Evolutionary conservation across 202 grass and related monocot genomes (phyloP).

Genomic region (Digitaria exilis): DNA sequence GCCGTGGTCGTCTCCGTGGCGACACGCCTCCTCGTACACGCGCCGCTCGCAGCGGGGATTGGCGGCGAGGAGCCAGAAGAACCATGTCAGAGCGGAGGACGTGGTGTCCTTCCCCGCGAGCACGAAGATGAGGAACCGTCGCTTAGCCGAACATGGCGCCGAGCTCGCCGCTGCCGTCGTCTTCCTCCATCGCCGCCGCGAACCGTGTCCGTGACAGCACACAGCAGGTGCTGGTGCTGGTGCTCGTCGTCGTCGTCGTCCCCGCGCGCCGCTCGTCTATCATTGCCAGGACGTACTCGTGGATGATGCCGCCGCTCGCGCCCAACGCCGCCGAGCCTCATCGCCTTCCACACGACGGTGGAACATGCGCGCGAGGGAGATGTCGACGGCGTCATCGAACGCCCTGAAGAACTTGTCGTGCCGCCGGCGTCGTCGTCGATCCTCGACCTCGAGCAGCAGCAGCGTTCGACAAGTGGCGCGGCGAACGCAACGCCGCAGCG

Average conservation of each 20-base stretch:
- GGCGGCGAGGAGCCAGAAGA: conserved; percentile 67
- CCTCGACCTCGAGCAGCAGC: background rate
- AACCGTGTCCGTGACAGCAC: too few species aligned
- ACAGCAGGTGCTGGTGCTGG: conserved; percentile 54
- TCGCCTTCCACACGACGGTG: conserved; percentile 47
- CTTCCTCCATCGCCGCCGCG: conserved; percentile 48
- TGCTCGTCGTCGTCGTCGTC: background rate
- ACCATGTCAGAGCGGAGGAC: conserved; percentile 52
- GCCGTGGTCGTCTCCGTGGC: too few species aligned
- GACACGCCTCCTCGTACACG: too few species aligned
- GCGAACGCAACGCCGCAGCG: conserved; percentile 52
- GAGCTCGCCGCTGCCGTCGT: conserved; percentile 37
- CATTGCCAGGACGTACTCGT: conserved; percentile 57
- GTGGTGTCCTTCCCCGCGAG: conserved; percentile 53
- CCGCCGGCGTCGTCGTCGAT: background rate
- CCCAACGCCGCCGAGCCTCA: conserved; percentile 46
- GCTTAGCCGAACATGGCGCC: conserved; percentile 49
- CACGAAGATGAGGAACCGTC: conserved; percentile 61
- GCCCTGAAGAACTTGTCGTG: conserved; percentile 55
- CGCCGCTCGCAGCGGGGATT: conserved; percentile 49
- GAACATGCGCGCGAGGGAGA: conserved; percentile 61
- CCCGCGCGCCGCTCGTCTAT: conserved; percentile 6
- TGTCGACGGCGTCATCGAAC: conserved; percentile 63
- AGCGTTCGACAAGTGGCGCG: conserved; percentile 63
- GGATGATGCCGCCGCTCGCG: conserved; percentile 55